These are phyloP conservation scores for Ascosphaera apis DNA, from an alignment of 2,329 filamentous ascomycete genomes.

Conservation along the genomic window DNA sequence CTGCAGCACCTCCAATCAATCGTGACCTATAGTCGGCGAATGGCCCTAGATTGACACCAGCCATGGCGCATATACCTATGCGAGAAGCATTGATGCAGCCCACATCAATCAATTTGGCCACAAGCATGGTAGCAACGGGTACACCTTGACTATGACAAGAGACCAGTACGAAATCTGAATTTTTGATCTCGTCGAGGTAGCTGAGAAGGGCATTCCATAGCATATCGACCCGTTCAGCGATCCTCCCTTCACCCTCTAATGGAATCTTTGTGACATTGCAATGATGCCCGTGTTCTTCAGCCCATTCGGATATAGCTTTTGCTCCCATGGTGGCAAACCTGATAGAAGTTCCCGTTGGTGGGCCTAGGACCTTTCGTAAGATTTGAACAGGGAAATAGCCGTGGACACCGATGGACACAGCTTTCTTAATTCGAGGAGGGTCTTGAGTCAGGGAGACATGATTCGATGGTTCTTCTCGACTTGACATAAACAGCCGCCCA, in stretches of 20 bases:
- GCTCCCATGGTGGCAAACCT: conserved; percentile 77
- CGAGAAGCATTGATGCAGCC: conserved; percentile 55
- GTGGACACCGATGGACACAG: conserved; percentile 82
- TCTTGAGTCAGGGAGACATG: conserved; percentile 53
- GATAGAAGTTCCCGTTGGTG: conserved; percentile 85
- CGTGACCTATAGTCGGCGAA: conserved; percentile 81
- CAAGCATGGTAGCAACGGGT: conserved; percentile 73
- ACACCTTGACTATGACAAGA: conserved; percentile 92
- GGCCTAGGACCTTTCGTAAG: conserved; percentile 74
- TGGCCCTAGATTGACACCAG: conserved; percentile 79
- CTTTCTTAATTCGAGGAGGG: conserved; percentile 53
- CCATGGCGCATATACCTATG: conserved; percentile 72
- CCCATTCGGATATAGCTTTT: conserved; percentile 63
- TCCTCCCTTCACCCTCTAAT: conserved; percentile 82
- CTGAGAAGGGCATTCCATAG: conserved; percentile 88
- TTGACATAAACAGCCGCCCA: conserved; percentile 20
- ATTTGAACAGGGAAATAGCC: conserved; percentile 77
- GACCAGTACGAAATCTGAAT: conserved; percentile 74
- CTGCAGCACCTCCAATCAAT: conserved; percentile 73
- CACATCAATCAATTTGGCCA: conserved; percentile 79
- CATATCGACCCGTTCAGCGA: conserved; percentile 69
- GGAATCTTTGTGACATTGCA: conserved; percentile 86
- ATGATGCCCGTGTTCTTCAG: conserved; percentile 45
- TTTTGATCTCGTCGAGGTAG: conserved; percentile 75
- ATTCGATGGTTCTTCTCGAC: conserved; percentile 35